Conservation (phyloP, 1,139 yeast species). For the Hemisphaericaspora xylanilytica region DNA sequence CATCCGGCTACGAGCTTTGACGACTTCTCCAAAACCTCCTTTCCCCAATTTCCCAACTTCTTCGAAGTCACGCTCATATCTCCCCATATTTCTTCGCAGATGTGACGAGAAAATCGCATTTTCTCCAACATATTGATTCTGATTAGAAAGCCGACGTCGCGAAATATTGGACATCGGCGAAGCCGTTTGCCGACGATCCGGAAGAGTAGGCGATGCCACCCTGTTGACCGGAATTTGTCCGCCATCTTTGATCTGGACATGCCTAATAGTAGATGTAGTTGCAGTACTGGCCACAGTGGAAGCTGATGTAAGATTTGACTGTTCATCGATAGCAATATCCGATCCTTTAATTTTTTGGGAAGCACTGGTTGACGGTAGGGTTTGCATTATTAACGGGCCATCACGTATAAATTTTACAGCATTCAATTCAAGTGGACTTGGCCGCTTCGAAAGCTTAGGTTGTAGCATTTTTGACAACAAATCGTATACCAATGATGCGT, state of each 20-base stretch:
- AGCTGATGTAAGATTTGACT: neutral
- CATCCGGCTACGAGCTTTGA: constrained; percentile 85
- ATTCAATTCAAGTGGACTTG: constrained; percentile 77
- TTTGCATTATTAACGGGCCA: constrained; percentile 40
- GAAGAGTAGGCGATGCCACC: neutral
- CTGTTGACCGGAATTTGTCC: neutral
- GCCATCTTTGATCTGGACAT: neutral
- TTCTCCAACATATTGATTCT: constrained; percentile 12
- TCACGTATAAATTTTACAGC: constrained; percentile 81
- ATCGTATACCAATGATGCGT: constrained; percentile 50
- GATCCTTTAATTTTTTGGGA: constrained; percentile 1
- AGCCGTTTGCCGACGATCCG: neutral
- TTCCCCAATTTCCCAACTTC: constrained; percentile 89
- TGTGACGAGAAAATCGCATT: constrained; percentile 4
- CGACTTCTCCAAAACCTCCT: constrained; percentile 98
- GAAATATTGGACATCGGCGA: constrained; percentile 1
- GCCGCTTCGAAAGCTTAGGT: constrained; percentile 65
- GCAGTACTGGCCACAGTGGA: neutral
- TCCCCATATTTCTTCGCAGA: constrained; percentile 20
- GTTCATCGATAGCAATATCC: neutral
- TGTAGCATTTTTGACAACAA: constrained; percentile 67
- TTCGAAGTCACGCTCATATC: constrained; percentile 73
- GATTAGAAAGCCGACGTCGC: constrained; percentile 21
- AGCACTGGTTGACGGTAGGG: neutral
- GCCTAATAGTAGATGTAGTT: neutral